Base-by-base conservation (phyloP, 768 basidiomycete genomes). In the Rhodotorula kratochvilovae region DNA sequence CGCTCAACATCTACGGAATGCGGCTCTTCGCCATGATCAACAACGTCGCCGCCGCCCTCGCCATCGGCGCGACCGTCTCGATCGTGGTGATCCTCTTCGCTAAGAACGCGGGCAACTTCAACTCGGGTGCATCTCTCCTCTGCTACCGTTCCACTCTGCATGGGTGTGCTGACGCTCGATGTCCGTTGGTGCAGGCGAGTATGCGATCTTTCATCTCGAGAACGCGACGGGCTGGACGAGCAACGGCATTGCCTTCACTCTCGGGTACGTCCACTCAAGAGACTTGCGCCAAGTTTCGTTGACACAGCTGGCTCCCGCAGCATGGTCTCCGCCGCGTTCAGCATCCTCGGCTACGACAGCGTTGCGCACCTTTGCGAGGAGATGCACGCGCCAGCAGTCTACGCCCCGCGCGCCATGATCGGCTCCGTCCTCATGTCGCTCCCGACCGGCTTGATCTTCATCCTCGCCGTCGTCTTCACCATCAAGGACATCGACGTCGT, bases 181-280 rank as follows among this genome's bases (percentile, higher is more conserved):
- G n/a, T n/a, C n/a, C n/a, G n/a, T n/a, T n/a, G n/a, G 7, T 63
- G 31, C 19, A 56, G 70, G 48, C 23, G 21, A 57, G 13, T 78
- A 75, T 53, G 77, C 73, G 15, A 75, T 75, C 46, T 31, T 50
- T 7, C 31, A 63, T n/a, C 63, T 42, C 50, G 64, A 70, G 58
- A 75, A 75, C 51, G 55, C 66, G 55, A 78, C 77, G 0, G 77
- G 77, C 23, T 78, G 76, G 76, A 36, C 55, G 16, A 66, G 19
- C 29, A 23, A 48, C 7, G 51, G 62, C 2, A 43, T 63, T 7
- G 53, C n/a, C 8, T 63, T 63, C 50, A 43, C 54, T 16, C 5
- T 63, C 5, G 62, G 59, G 29, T 45, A 15, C 23, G 59, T 35
- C 33, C 19, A 16, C 16, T 29, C 31, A 4, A 31, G 29, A 17